Base-by-base conservation (phyloP, 225 moss, liverwort and hornwort species). In the Takakia lepidozioides region DNA sequence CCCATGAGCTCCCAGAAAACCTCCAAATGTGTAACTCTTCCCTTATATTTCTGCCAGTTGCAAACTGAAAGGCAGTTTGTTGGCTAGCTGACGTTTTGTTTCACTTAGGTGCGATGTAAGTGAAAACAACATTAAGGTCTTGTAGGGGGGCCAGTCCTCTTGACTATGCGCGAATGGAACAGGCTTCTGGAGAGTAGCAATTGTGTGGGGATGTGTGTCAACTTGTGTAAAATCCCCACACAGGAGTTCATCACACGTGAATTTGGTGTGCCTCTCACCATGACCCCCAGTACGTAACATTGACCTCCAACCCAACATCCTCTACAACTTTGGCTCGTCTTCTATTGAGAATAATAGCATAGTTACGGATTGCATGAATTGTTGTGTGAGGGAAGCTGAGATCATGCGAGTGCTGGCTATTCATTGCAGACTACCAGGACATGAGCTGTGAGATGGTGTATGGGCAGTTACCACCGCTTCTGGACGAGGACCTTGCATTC, bases 201-300 rank as follows among this genome's bases (percentile, higher is more conserved):
- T 16, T 95, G 95, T 20, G 95, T 95, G 17, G 95, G 95, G 20
- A 59, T 90, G 84, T 95, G 95, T 32, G 86, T 87, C 26, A 90
- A 95, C 64, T 86, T 95, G 95, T 95, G 95, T 82, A 95, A 95
- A 58, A 49, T 95, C 19, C 95, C 90, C 25, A 90, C 95, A 3
- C 87, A 95, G 62, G 90, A 90, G 19, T 95, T 90, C 55, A 76
- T 95, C 52, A 48, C 86, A 0, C 59, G 84, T 52, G 83, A 84
- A 3, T 64, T 95, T 41, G 95, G 87, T 1, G 39, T 90, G 42
- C 90, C 95, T 1, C 37, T 87, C 57, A 82, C 84, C 2, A 95
- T 95, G 95, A 90, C 82, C 55, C 95, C 95, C 4, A 95, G 92
- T 93, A 84, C 3, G 69, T 59, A n/a, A n/a, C n/a, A n/a, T n/a